Conservation (phyloP, 495 filamentous ascomycete genomes). For the Patellaria atrata region DNA sequence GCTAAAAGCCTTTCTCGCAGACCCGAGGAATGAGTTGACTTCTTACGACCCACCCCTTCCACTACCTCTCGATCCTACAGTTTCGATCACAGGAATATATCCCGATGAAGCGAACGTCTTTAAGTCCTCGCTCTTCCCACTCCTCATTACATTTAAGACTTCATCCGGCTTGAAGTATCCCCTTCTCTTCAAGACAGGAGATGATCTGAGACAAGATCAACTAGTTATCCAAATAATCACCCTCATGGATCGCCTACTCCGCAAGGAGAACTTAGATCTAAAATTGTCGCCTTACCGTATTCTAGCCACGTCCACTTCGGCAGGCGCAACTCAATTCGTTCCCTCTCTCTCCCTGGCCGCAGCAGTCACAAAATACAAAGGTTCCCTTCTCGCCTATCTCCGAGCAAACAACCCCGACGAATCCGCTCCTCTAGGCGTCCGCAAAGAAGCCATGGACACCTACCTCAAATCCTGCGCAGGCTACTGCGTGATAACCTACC, state of each 20-base stretch:
- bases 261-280: slow-evolving; percentile 92
- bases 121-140: slow-evolving; percentile 82
- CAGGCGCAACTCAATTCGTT: slow-evolving; percentile 86
- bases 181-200: slow-evolving; percentile 92
- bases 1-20: slow-evolving; percentile 66
- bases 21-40: slow-evolving; percentile 77
- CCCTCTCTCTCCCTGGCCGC: slow-evolving; percentile 68
- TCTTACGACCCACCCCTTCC: slow-evolving; percentile 76
- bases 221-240: slow-evolving; percentile 97
- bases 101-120: slow-evolving; percentile 85
- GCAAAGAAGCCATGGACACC: slow-evolving; percentile 85
- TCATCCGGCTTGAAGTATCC: slow-evolving; percentile 62
- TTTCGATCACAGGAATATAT: slow-evolving; percentile 61
- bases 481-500: slow-evolving; percentile 97
- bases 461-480: slow-evolving; percentile 93
- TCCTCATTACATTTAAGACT: slow-evolving; percentile 84
- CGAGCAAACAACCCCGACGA: slow-evolving; percentile 83
- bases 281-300: slow-evolving; percentile 94
- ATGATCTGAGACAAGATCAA: slow-evolving; percentile 94
- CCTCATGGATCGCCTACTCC: slow-evolving; percentile 90
- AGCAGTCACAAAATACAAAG: slow-evolving; percentile 66
- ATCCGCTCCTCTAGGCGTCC: slow-evolving; percentile 66
- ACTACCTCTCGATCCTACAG: slow-evolving; percentile 72
- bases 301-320: slow-evolving; percentile 76
- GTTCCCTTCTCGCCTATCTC: slow-evolving; percentile 71